Evolutionary conservation across 164 flowering plant species (phyloP), one percentile per base, ranked within the genome.

Genomic region (Vitis rotundifolia): DNA sequence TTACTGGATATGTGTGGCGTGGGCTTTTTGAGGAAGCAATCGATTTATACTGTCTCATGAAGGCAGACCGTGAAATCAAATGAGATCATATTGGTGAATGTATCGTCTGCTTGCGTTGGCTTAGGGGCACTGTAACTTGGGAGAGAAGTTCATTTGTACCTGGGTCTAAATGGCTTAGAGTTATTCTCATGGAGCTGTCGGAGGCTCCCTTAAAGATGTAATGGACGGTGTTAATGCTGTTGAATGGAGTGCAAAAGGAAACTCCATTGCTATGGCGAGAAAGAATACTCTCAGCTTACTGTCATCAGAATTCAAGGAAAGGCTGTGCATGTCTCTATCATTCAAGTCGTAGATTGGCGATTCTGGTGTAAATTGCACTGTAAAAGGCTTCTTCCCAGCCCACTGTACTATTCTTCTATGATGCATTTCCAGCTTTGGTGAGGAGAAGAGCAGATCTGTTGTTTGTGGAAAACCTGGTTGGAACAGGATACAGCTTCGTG

Each of bases 141-240:
- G n/a, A n/a, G n/a, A n/a, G n/a, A n/a, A n/a, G n/a, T n/a, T n/a
- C n/a, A n/a, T n/a, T n/a, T n/a, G n/a, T n/a, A n/a, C n/a, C n/a
- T n/a, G n/a, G n/a, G n/a, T n/a, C n/a, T n/a, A n/a, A n/a, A n/a
- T n/a, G n/a, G n/a, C n/a, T n/a, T n/a, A n/a, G n/a, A n/a, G n/a
- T n/a, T n/a, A n/a, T n/a, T n/a, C n/a, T 72, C 76, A 63, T 61
- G 98, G 97, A 71, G 75, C 60, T 68, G 61, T 79, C 50, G 80
- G 66, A 64, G 73, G 71, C 11, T 71, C 82, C 68, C 83, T 79
- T 50, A 73, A 72, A 64, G 64, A 76, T 70, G 80, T 89, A 44
- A 80, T 87, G 88, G 92, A 89, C 31, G 62, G 78, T 76, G 97
- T 96, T 74, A 97, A 92, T 85, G 92, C 97, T 75, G 97, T 89